A percentile compares a stretch with the other conserved stretches of the same genome.
phyloP scores from a whole-genome alignment of 768 basidiomycete species.

The Lactifluus subvellereus region DNA sequence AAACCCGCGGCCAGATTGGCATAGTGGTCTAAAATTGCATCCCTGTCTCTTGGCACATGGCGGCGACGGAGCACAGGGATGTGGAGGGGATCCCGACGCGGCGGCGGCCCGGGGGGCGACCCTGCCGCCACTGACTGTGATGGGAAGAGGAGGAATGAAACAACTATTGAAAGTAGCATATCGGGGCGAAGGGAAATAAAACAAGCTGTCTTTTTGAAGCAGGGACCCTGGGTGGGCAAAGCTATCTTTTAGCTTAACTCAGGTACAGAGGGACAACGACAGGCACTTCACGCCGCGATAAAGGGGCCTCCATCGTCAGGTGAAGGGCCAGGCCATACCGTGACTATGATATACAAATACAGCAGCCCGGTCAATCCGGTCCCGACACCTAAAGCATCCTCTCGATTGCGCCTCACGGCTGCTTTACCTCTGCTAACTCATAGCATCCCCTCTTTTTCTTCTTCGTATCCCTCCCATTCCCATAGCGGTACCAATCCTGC shows the following conservation, averaged over 20 bases:
- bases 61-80: slow-evolving; percentile 41
- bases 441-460: slow-evolving; percentile 49
- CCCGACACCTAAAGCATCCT: slow-evolving; percentile 60
- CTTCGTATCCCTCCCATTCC: slow-evolving; percentile 35
- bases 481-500: background rate
- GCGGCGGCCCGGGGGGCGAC: slow-evolving; percentile 30
- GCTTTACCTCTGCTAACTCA: slow-evolving; percentile 45
- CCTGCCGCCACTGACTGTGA: slow-evolving; percentile 26
- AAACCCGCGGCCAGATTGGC: background rate
- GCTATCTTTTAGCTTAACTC: background rate
- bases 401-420: slow-evolving; percentile 39
- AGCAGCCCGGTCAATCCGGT: slow-evolving; percentile 31
- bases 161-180: slow-evolving; percentile 19
- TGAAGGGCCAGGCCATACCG: too few relatives aligned
- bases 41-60: background rate
- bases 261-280: background rate
- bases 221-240: background rate
- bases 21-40: background rate
- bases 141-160: slow-evolving; percentile 30
- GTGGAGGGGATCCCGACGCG: slow-evolving; percentile 34
- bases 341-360: too few relatives aligned
- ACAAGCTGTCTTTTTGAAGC: background rate
- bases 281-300: too few relatives aligned
- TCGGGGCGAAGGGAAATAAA: background rate
- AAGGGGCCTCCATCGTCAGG: too few relatives aligned